Evolutionary conservation across 495 filamentous ascomycete genomes (phyloP), one percentile per base, ranked within the genome.

Genomic region (Elaphomyces granulatus): DNA sequence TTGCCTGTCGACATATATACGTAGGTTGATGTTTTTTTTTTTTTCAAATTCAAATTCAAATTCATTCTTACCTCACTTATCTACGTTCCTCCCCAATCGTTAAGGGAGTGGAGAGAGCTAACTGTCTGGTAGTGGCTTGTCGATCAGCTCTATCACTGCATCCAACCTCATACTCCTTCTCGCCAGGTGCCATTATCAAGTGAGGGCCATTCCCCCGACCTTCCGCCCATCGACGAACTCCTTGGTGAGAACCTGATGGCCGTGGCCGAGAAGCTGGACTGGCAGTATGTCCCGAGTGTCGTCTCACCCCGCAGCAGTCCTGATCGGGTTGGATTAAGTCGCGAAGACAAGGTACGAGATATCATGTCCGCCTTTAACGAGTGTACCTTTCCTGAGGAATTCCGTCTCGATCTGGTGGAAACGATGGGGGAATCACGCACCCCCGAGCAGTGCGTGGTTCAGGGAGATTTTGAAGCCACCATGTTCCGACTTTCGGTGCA

Each of bases 401-500:
- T 63, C 45, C 58, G 61, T 6, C 54, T 32, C 14, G 61, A 70
- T 32, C 46, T 67, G 9, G 47, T 51, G 32, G 60, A 61, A 32
- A 52, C 54, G 4, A 26, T 21, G 4, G 30, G 20, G 7, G 39
- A 50, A 15, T 19, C 45, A 3, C 48, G 54, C 8, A 61, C 58
- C 16, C 49, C 59, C 15, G 64, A 68, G 45, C 55, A 66, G 31
- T 62, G 64, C 43, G 59, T 68, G 12, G 60, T 70, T 8, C 67
- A 66, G 40, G 62, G 60, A 2, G 64, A 68, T 37, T 57, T 71
- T n/a, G 62, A 64, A 38, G 61, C 60, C 14, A 74, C 69, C 1
- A 56, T 71, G 32, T 72, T 70, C 49, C 55, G 63, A 6, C 59
- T 72, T 0, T 67, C 67, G 4, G 56, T 70, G 3, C 58, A 64